Base-by-base conservation (phyloP, 2,329 filamentous ascomycete species). In the Neonectria coccinea region DNA sequence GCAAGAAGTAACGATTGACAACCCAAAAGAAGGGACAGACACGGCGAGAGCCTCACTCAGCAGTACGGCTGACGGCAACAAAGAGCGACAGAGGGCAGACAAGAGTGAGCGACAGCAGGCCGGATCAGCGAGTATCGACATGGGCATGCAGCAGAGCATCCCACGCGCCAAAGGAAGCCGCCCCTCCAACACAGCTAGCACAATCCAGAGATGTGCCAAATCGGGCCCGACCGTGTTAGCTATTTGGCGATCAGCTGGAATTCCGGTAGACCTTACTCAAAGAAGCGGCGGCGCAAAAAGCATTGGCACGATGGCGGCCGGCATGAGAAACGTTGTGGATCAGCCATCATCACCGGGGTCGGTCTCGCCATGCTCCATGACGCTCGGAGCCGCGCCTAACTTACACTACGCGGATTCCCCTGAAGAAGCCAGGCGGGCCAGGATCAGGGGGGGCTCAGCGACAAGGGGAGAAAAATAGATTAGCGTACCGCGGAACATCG, bases 11-110 rank as follows among this genome's bases (percentile, higher is more conserved):
- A 33, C 27, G 52, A 41, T 50, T 36, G 18, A 47, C 50, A 51
- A 47, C 57, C 57, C 52, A 33, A 41, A 54, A 48, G 22, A 41
- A 52, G 39, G 41, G 29, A 42, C 50, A 41, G 47, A 20, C 25
- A 50, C 47, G 47, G n/a, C 11, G 27, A 50, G 7, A 9, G 47
- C 47, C 25, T 50, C 47, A 50, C 47, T 1, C 27, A 50, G 47
- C 47, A 31, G 18, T 31, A 29, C 27, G 18, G 27, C 47, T 18
- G 47, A 31, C 47, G 18, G 25, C 47, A 50, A 50, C 27, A 18
- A n/a, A 50, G 27, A 50, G 33, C 47, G 47, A 50, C 47, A 50
- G 47, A 31, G 12, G 47, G 27, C 29, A n/a, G 29, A 50, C n/a
- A 27, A 48, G 16, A 18, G 47, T 18, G 7, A 50, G 47, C 33